phyloP scores from a whole-genome alignment of 2,329 filamentous ascomycete genomes.

The Boeremia lycopersici region DNA sequence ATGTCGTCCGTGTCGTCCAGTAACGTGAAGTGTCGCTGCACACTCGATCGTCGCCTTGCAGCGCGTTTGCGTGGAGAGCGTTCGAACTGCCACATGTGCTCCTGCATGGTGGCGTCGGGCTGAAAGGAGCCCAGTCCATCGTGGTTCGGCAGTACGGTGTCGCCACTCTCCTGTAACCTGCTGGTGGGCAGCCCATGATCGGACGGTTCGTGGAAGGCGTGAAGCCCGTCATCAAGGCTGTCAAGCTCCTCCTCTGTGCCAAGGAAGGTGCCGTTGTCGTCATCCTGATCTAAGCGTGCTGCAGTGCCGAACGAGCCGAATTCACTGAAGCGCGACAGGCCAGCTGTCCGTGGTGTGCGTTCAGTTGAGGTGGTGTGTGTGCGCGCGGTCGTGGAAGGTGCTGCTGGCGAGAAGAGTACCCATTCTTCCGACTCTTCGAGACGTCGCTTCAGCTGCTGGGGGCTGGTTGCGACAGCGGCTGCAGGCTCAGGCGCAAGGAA shows the following conservation, averaged over 20 bases:
- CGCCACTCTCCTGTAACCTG: conserved; percentile 61
- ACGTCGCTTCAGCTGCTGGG: conserved; percentile 51
- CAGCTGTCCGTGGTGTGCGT: conserved; percentile 69
- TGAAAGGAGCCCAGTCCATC: conserved; percentile 89
- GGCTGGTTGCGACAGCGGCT: conserved; percentile 33
- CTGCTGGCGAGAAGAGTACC: conserved; percentile 82
- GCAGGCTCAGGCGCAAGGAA: conserved; percentile 37
- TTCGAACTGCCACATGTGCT: conserved; percentile 89
- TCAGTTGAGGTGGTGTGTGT: conserved; percentile 70
- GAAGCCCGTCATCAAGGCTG: conserved; percentile 88
- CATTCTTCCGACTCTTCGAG: conserved; percentile 86
- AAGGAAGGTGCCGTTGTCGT: conserved; percentile 50
- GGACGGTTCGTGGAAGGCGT: conserved; percentile 77
- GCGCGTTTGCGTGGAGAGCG: conserved; percentile 72
- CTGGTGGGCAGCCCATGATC: conserved; percentile 50
- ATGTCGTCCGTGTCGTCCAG: conserved; percentile 58
- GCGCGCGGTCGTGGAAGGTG: conserved; percentile 68
- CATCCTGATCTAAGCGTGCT: conserved; percentile 60
- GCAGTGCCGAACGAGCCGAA: conserved; percentile 77
- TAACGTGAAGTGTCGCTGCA: conserved; percentile 62
- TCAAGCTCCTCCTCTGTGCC: conserved; percentile 76
- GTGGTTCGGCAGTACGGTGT: conserved; percentile 83
- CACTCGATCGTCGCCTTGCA: conserved; percentile 60
- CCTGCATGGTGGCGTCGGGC: conserved; percentile 71
- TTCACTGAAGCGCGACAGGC: conserved; percentile 77